These are phyloP conservation scores for Phaffia tasmanica DNA, from an alignment of 768 basidiomycete genomes.

Conservation along the genomic window DNA sequence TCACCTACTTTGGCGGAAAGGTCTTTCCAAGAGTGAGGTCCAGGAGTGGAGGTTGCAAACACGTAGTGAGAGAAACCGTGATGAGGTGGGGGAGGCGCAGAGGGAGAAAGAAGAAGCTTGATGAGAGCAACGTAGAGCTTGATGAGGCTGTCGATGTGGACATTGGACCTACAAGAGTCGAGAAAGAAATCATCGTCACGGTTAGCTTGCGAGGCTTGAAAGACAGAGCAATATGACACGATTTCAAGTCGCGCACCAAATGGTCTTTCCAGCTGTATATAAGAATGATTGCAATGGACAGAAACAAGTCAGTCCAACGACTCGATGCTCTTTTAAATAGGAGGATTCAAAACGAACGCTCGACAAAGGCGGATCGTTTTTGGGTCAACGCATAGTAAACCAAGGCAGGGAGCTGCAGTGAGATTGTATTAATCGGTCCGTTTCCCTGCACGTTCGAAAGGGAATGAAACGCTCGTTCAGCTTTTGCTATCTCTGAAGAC, in stretches of 20 bases:
- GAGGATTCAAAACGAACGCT: background rate
- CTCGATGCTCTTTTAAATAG: too few species aligned
- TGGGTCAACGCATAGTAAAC: slow-evolving; percentile 7
- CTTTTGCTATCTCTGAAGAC: background rate
- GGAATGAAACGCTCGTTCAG: background rate
- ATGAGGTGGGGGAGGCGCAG: slow-evolving; percentile 11
- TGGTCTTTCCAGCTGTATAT: slow-evolving; percentile 1
- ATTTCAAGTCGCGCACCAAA: background rate
- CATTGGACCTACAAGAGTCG: background rate
- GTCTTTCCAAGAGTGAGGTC: slow-evolving; percentile 13
- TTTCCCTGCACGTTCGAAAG: background rate
- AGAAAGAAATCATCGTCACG: too few species aligned
- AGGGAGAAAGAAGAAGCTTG: slow-evolving; percentile 16
- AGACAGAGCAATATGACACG: too few species aligned
- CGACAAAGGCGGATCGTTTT: slow-evolving; percentile 9
- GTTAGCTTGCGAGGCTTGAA: too few species aligned
- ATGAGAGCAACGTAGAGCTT: slow-evolving; percentile 13
- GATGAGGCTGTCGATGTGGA: slow-evolving; percentile 10
- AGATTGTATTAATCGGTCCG: slow-evolving; percentile 12
- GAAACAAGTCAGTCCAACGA: background rate
- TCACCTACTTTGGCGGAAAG: slow-evolving; percentile 2
- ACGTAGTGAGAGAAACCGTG: slow-evolving; percentile 18
- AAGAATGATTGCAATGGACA: too few species aligned
- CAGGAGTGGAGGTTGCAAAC: slow-evolving; percentile 2
- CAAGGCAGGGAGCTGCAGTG: slow-evolving; percentile 17